Evolutionary conservation across 2,329 filamentous ascomycete species (phyloP), one percentile per base, ranked within the genome.

Genomic region (Amesomyces nigricolor): DNA sequence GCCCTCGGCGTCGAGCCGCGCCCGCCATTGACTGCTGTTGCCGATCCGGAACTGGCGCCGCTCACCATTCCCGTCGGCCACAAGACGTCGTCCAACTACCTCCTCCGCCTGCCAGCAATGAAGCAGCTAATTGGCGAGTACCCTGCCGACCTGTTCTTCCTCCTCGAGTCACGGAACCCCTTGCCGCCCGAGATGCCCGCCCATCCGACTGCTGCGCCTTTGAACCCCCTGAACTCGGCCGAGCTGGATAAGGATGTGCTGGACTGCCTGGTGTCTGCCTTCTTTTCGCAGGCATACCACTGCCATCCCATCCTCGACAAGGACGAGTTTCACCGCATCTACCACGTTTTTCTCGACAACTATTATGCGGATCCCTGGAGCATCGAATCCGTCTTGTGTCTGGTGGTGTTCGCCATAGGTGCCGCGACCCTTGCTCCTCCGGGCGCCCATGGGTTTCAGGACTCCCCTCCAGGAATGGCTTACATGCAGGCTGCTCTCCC

Each of bases 11-110:
- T 53, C 35, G 43, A 53, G 22, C 43, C 44, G n/a, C 50, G 32
- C 10, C 35, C 32, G 4, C 30, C 46, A n/a, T 35, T 47, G 43
- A 13, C 43, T 7, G 42, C 19, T 1, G 35, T 53, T 22, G 43
- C 50, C 1, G 50, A 53, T 22, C 32, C 43, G 22, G 50, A 53
- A n/a, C 50, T 53, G 5, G 43, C 50, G 1, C 50, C 50, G 5
- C 26, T 53, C 19, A 53, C 50, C 37, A 53, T 53, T 22, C 50
- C 50, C 35, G 50, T 53, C 43, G 50, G 50, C 43, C 50, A 53
- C 43, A 53, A 53, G 43, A 53, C 50, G 3, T 53, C 50, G 3
- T 53, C 50, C 32, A 53, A 53, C 50, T 53, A 53, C 35, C 26
- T 53, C 8, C 50, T 53, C 22, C 50, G 50, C 22, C 50, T 53